Conservation (phyloP, 495 filamentous ascomycete genomes). For the Astrocystis sublimbata region DNA sequence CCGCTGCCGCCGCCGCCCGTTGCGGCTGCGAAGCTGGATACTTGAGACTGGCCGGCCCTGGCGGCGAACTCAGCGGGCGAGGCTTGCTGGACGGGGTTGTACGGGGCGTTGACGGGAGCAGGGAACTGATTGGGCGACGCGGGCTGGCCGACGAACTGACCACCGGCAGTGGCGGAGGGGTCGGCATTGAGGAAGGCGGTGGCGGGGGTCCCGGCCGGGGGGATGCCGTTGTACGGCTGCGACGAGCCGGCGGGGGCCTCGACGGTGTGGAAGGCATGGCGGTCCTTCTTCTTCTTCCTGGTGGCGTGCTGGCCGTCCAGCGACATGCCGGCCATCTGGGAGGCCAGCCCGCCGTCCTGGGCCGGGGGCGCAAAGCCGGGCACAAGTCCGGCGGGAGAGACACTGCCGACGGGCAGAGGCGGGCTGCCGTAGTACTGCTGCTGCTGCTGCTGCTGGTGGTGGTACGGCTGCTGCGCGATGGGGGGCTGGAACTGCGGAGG, state of each 20-base stretch:
- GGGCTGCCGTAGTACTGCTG: slow-evolving; percentile 41
- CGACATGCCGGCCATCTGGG: slow-evolving; percentile 84
- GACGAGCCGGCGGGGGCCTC: slow-evolving; percentile 67
- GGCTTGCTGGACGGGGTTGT: slow-evolving; percentile 54
- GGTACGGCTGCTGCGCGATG: slow-evolving; percentile 56
- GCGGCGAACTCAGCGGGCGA: slow-evolving; percentile 60
- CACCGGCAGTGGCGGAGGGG: slow-evolving; percentile 32
- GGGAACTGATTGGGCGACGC: slow-evolving; percentile 55
- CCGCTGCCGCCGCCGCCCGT: slow-evolving; percentile 73
- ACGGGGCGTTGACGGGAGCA: slow-evolving; percentile 58
- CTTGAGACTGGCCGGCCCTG: slow-evolving; percentile 43
- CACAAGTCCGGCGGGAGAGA: slow-evolving; percentile 34
- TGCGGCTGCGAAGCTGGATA: slow-evolving; percentile 39
- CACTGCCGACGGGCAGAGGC: slow-evolving; percentile 33
- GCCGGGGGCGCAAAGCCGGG: slow-evolving; percentile 39
- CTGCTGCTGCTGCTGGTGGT: slow-evolving; percentile 62
- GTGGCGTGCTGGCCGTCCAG: slow-evolving; percentile 55
- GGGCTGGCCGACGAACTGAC: slow-evolving; percentile 31
- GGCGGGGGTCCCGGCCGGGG: slow-evolving; percentile 57
- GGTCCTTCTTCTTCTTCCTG: slow-evolving; percentile 85
- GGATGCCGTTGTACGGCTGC: slow-evolving; percentile 65
- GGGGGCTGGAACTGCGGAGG: slow-evolving; percentile 59
- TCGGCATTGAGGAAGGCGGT: slow-evolving; percentile 75
- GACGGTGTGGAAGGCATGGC: slow-evolving; percentile 88
- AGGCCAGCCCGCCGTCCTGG: slow-evolving; percentile 60